Base-by-base conservation (phyloP, 2,329 filamentous ascomycete genomes). In the Bipolaris sorokiniana region DNA sequence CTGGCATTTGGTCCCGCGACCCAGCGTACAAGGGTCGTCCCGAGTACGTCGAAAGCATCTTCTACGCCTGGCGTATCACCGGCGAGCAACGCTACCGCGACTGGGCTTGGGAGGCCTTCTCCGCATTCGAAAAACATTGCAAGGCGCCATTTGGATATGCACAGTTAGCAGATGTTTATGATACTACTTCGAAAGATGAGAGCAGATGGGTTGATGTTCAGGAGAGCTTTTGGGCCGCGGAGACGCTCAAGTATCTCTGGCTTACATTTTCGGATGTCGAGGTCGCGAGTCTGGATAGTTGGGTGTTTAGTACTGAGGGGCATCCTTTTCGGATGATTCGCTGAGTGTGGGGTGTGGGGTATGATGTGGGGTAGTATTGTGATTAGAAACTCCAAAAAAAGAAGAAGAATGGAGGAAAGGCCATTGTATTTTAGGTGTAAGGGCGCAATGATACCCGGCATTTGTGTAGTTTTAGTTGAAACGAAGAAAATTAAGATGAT, bases 241-340 rank as follows among this genome's bases (percentile, higher is more conserved):
- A 78, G 65, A 78, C 77, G 53, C 56, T 79, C 20, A 79, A 78
- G 65, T 79, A 78, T 62, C 61, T 76, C 5, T 79, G 69, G 59
- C 58, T 79, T n/a, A 73, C 75, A 2, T 78, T 79, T 59, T 58
- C 65, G 3, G 70, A 76, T 51, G 69, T 67, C 5, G 66, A 74
- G 5, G 70, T 72, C 1, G 75, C 67, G 56, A 77, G 68, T 59
- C 59, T 79, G 61, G 75, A 79, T 66, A 66, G 66, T 6, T 79
- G 76, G 77, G 77, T 79, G 18, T 80, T 79, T 63, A 81, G 74
- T 58, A 80, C 78, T 5, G 79, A 79, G 63, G 77, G 73, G 7
- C 76, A 77, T 72, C 58, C 68, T 5, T 77, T 79, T 33, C 65
- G 75, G 47, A 76, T 77, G 68, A 77, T 76, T 44, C 61, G 73